Conservation (phyloP, 331 rosid species). For the Ulmus americana region DNA sequence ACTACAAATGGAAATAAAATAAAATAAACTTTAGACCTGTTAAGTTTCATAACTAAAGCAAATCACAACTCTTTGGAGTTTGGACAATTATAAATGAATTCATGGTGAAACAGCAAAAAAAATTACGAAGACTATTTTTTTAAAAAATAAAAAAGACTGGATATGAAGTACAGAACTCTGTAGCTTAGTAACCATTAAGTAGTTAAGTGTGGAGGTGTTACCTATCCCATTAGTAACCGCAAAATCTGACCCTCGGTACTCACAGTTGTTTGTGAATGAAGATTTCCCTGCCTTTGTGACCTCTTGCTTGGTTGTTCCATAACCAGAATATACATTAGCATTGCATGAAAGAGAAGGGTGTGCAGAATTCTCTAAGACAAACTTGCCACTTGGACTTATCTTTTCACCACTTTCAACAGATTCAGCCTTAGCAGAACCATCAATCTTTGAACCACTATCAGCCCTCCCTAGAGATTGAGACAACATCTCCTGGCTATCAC, state of each 20-base stretch:
- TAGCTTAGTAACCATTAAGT: constrained; percentile 13
- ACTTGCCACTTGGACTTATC: constrained; percentile 66
- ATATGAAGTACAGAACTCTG: neutral
- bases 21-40: neutral
- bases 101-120: neutral
- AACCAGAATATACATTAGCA: constrained; percentile 51
- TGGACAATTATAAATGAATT: neutral
- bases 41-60: neutral
- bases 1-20: neutral
- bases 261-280: constrained; percentile 52
- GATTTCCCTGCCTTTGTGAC: constrained; percentile 69
- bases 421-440: constrained; percentile 88
- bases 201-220: constrained; percentile 22
- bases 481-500: constrained; percentile 94
- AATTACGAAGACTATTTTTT: neutral
- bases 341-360: constrained; percentile 74
- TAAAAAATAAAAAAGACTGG: neutral
- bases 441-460: constrained; percentile 93
- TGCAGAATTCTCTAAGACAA: constrained; percentile 44
- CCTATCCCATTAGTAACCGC: constrained; percentile 54
- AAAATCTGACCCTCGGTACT: constrained; percentile 44
- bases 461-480: constrained; percentile 79
- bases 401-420: constrained; percentile 96
- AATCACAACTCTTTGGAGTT: neutral
- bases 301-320: constrained; percentile 54